Percentiles rank a stretch among this genome's conserved stretches.
Evolutionary conservation across 495 filamentous ascomycete species (phyloP).

Genomic region (Aspergillus ostianus): DNA sequence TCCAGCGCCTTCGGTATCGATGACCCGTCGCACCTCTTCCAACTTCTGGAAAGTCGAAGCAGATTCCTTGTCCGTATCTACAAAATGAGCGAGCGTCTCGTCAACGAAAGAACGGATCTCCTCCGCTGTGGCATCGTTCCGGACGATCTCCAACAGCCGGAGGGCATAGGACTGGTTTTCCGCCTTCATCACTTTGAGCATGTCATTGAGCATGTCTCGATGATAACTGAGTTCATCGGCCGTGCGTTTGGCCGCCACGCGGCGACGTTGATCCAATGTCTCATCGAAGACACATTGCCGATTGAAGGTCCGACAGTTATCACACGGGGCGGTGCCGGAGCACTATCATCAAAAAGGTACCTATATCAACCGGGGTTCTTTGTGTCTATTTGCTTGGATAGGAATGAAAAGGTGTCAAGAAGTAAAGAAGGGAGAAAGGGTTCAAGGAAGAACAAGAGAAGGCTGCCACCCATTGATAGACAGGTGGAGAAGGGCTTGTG

Average conservation of each 20-base stretch:
- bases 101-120: conserved; percentile 39
- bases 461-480: not conserved
- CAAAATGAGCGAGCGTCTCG: conserved; percentile 27
- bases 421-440: not conserved
- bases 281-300: conserved; percentile 47
- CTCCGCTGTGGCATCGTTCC: conserved; percentile 33
- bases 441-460: not conserved
- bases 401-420: not conserved
- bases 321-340: conserved; percentile 41
- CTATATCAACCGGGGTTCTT: not conserved
- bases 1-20: conserved; percentile 33
- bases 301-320: conserved; percentile 42
- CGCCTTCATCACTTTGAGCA: conserved; percentile 38
- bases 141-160: conserved; percentile 37
- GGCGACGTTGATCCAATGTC: conserved; percentile 46
- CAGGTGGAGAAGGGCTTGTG: too few relatives aligned
- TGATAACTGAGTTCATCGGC: conserved; percentile 45
- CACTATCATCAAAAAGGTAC: conserved; percentile 25
- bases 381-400: not conserved
- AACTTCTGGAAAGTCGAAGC: conserved; percentile 25
- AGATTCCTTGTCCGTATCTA: conserved; percentile 11
- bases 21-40: conserved; percentile 30
- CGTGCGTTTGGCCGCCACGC: conserved; percentile 48
- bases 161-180: conserved; percentile 31
- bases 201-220: conserved; percentile 40